Conservation (phyloP, 148 eudicot species). For the Pharnaceum exiguum region DNA sequence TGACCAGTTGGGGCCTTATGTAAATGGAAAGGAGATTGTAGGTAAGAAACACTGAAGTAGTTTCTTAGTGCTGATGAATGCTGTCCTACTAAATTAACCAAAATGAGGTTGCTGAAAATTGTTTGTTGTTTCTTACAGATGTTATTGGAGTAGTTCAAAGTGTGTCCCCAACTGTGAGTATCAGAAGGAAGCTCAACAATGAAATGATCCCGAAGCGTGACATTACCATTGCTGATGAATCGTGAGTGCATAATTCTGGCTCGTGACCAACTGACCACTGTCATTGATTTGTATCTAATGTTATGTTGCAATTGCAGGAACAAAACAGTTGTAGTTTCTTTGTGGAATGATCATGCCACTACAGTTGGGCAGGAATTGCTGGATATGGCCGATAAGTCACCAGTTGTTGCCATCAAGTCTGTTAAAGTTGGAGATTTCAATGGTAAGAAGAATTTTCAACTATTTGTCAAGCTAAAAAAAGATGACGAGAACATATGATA, state of each 20-base stretch:
- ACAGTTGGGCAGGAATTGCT: slow-evolving; percentile 80
- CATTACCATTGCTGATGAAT: slow-evolving; percentile 87
- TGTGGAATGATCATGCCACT: slow-evolving; percentile 92
- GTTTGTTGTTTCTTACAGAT: slow-evolving; percentile 41
- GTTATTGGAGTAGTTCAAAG: slow-evolving; percentile 84
- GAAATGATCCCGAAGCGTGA: slow-evolving; percentile 90
- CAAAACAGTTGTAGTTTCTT: slow-evolving; percentile 86
- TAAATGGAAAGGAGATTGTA: slow-evolving; percentile 66
- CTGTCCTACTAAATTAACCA: neutral
- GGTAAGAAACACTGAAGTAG: slow-evolving; percentile 39
- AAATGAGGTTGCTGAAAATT: neutral
- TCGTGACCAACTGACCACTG: neutral
- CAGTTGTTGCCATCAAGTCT: slow-evolving; percentile 87
- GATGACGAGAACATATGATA: no score
- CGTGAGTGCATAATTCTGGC: slow-evolving; percentile 36
- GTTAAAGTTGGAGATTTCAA: slow-evolving; percentile 83
- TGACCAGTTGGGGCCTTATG: slow-evolving; percentile 90
- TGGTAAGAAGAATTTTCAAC: slow-evolving; percentile 36
- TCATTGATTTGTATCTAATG: neutral
- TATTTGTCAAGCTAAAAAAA: neutral
- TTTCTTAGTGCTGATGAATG: neutral
- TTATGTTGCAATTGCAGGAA: slow-evolving; percentile 46
- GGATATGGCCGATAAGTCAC: slow-evolving; percentile 83
- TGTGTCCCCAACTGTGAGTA: slow-evolving; percentile 87
- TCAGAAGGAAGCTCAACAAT: slow-evolving; percentile 67